Evolutionary conservation across 495 filamentous ascomycete species (phyloP).

Genomic region (Opeltia flavorubescens): DNA sequence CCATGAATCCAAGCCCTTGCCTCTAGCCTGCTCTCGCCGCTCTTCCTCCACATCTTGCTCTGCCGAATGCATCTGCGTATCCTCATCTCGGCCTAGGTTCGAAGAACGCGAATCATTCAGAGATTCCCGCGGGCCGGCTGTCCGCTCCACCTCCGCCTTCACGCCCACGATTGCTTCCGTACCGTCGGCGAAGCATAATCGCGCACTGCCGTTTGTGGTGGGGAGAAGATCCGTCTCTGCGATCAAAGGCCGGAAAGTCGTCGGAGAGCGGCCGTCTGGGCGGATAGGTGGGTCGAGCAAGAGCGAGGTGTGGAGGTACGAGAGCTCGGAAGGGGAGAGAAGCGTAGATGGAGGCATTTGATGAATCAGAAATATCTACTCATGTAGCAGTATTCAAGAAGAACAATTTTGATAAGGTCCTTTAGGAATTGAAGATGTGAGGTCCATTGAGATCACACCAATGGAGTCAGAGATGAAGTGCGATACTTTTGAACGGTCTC

Average conservation of each 20-base stretch:
- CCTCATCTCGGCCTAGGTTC: conserved; percentile 19
- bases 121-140: conserved; percentile 16
- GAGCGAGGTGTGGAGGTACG: conserved; percentile 87
- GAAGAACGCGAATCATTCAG: conserved; percentile 4
- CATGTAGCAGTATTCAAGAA: too few relatives aligned
- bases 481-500: background rate
- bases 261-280: conserved; percentile 68
- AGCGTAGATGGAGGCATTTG: conserved; percentile 11
- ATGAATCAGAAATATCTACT: too few relatives aligned
- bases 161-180: conserved; percentile 91
- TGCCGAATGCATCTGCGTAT: conserved; percentile 17
- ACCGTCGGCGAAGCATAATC: conserved; percentile 87
- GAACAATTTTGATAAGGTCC: too few relatives aligned
- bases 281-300: conserved; percentile 66
- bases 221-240: conserved; percentile 87
- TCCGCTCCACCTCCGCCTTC: conserved; percentile 82
- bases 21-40: conserved; percentile 20
- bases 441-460: too few relatives aligned
- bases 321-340: conserved; percentile 89
- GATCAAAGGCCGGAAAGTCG: conserved; percentile 77
- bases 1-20: conserved; percentile 16
- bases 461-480: too few relatives aligned
- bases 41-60: conserved; percentile 18
- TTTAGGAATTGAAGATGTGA: background rate
- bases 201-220: conserved; percentile 77